Evolutionary conservation across 768 basidiomycete species (phyloP), one percentile per base, ranked within the genome.

Genomic region (Pholiota conissans): DNA sequence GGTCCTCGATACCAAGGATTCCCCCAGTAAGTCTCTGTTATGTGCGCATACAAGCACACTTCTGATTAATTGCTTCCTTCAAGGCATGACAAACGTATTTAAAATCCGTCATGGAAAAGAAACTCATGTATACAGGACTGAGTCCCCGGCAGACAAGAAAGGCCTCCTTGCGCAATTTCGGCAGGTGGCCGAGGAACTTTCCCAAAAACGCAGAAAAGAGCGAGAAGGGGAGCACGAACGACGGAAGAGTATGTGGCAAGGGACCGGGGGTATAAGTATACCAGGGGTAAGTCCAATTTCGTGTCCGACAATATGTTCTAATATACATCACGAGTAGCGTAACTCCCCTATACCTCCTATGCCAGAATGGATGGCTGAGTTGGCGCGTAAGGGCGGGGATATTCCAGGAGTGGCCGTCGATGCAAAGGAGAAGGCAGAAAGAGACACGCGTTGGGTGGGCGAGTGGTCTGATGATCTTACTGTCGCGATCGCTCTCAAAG

Each of bases 1-100:
- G 34, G 94, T 98, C 0, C 81, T 96, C 18, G 97, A 99, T 70
- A 93, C 96, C 30, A 98, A 98, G 71, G 97, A 98, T 72, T 89
- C 93, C 3, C 81, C 93, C 5, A 89, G 95, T 95, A 56, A 62
- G 87, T 74, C 24, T 62, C 14, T 49, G 35, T 46, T 27, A 28
- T 46, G 30, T 55, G 16, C 22, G 50, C 2, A 27, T 58, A 34
- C 27, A 5, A 63, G 40, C 61, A 46, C 28, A 48, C 51, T 28
- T 35, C 37, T 22, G 49, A 49, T 4, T 42, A 54, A 6, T 16
- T 46, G 30, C 29, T 30, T 26, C 30, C 50, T 35, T 52, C 16
- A 49, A 85, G 89, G 74, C 49, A 88, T 98, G 80, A 93, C 89
- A n/a, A 97, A 98, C 64, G 95, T 98, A 3, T 91, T 98, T 80